A percentile compares a stretch with the other conserved stretches of the same genome.
Conservation (phyloP, 2,329 filamentous ascomycete species). For the Exophiala dermatitidis region DNA sequence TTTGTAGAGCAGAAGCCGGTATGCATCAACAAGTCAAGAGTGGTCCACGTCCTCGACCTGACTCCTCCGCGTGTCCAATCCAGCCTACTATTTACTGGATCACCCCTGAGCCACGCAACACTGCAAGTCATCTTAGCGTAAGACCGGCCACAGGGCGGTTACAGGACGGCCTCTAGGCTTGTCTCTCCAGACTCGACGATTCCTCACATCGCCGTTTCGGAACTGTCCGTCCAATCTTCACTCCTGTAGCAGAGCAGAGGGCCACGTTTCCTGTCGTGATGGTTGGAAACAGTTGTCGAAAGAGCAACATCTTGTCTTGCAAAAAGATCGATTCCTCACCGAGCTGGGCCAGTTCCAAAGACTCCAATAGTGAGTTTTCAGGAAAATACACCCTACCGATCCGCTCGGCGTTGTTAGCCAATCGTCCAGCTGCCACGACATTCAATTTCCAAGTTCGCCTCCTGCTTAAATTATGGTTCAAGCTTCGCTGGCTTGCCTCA, state of each 20-base stretch:
- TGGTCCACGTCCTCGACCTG: neutral
- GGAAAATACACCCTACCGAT: too few species aligned
- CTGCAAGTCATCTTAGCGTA: slow-evolving; percentile 23
- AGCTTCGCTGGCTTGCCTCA: neutral
- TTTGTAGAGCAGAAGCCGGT: neutral
- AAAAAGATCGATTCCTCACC: too few species aligned
- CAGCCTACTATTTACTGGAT: slow-evolving; percentile 1
- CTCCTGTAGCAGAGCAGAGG: neutral
- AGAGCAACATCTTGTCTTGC: too few species aligned
- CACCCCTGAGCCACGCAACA: slow-evolving; percentile 23
- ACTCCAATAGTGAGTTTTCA: too few species aligned
- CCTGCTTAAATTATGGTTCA: neutral
- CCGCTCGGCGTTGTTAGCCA: too few species aligned
- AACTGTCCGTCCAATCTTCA: slow-evolving; percentile 6
- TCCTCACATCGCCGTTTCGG: slow-evolving; percentile 13
- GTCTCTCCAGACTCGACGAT: neutral
- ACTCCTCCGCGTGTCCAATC: neutral
- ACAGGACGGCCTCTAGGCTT: neutral
- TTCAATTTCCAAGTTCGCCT: too few species aligned
- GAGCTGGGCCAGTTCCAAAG: too few species aligned
- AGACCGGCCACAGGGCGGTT: slow-evolving; percentile 2
- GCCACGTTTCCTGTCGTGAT: neutral
- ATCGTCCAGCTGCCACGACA: too few species aligned
- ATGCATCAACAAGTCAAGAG: neutral
- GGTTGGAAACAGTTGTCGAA: neutral